Evolutionary conservation across 805 yeast genomes (phyloP).

Genomic region (Candida maesae): DNA sequence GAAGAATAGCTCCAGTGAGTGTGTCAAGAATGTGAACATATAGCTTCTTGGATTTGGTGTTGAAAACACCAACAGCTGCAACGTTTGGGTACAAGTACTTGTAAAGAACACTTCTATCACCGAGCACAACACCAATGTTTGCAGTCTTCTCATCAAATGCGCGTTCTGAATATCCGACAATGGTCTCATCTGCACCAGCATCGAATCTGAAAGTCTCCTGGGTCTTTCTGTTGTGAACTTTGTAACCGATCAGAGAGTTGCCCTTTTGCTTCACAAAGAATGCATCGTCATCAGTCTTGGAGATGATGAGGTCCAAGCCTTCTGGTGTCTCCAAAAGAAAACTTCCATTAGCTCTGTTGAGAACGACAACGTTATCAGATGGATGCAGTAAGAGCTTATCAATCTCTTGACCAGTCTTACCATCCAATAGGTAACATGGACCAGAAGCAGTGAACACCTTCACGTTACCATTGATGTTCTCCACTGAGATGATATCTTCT

Average conservation of each 20-base stretch:
- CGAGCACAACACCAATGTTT: conserved; percentile 47
- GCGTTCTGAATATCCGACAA: conserved; percentile 39
- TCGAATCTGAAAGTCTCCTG: background rate
- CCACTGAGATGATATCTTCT: conserved; percentile 23
- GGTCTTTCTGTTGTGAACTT: conserved; percentile 1
- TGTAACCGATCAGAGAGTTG: conserved; percentile 25
- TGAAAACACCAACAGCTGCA: conserved; percentile 8
- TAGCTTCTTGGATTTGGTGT: conserved; percentile 29
- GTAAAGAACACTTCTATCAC: conserved; percentile 14
- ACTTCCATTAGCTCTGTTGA: conserved; percentile 17
- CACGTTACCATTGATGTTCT: conserved; percentile 17
- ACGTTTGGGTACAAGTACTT: conserved; percentile 14
- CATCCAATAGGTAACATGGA: conserved; percentile 19
- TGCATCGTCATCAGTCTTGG: conserved; percentile 3
- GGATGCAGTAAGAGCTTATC: conserved; percentile 13
- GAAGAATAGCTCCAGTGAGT: conserved; percentile 60
- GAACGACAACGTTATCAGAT: conserved; percentile 8
- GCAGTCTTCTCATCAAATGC: conserved; percentile 41
- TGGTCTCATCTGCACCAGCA: conserved; percentile 19
- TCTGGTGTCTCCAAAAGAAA: conserved; percentile 17
- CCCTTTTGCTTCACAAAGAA: conserved; percentile 26
- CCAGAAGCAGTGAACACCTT: conserved; percentile 22
- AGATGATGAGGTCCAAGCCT: conserved; percentile 19
- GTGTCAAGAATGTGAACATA: conserved; percentile 58
- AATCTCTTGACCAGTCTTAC: conserved; percentile 29